A percentile compares a stretch with the other conserved stretches of the same genome.
These are phyloP conservation scores for Inga oerstediana DNA, from an alignment of 306 rosid species.

Conservation along the genomic window DNA sequence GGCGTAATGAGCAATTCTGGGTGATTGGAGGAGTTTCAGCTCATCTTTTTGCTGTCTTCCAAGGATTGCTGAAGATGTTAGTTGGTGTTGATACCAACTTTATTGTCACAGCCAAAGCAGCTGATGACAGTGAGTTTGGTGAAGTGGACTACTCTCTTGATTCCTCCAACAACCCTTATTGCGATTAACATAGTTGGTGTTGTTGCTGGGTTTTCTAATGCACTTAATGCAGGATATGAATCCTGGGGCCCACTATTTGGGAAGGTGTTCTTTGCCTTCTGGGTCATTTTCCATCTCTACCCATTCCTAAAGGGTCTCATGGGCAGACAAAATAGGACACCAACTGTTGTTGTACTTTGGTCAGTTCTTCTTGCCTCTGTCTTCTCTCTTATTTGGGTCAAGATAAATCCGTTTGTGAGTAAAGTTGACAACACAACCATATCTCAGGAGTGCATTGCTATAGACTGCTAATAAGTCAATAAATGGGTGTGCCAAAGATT, in stretches of 20 bases:
- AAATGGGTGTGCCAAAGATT: no score
- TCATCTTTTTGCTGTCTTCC: slow-evolving; percentile 97
- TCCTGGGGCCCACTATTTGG: slow-evolving; percentile 99
- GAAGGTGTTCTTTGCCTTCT: slow-evolving; percentile 90
- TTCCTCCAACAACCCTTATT: slow-evolving; percentile 89
- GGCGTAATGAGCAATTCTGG: slow-evolving; percentile 99
- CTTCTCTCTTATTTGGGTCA: slow-evolving; percentile 93
- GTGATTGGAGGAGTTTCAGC: slow-evolving; percentile 98
- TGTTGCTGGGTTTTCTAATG: slow-evolving; percentile 97
- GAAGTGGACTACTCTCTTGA: slow-evolving; percentile 98
- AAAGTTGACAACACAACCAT: slow-evolving; percentile 58
- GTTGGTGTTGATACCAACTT: slow-evolving; percentile 96
- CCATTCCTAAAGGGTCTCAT: slow-evolving; percentile 98
- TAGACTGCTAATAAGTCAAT: slow-evolving; percentile 61
- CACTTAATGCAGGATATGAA: slow-evolving; percentile 89
- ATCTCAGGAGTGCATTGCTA: slow-evolving; percentile 63
- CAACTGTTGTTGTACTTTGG: slow-evolving; percentile 93
- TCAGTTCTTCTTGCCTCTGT: slow-evolving; percentile 95
- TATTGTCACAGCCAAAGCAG: slow-evolving; percentile 87
- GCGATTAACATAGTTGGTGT: slow-evolving; percentile 88
- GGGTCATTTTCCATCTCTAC: slow-evolving; percentile 96
- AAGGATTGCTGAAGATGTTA: slow-evolving; percentile 87
- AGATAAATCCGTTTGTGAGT: slow-evolving; percentile 82
- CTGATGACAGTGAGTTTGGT: slow-evolving; percentile 81
- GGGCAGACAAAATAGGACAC: slow-evolving; percentile 98